These are phyloP conservation scores for Perilla frutescens DNA, from an alignment of 257 asterid genomes.

Conservation along the genomic window DNA sequence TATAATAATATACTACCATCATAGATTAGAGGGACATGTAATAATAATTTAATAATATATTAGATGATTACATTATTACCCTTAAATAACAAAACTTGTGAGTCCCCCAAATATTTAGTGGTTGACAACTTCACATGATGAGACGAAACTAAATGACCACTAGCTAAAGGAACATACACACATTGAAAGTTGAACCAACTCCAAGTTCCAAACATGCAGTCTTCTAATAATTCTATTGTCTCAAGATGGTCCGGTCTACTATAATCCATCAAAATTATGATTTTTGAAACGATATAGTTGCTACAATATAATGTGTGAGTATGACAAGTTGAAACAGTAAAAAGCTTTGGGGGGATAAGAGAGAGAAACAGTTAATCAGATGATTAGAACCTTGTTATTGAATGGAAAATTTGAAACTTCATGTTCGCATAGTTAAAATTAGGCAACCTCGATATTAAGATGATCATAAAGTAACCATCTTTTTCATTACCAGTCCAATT, in stretches of 20 bases:
- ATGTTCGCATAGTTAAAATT: not conserved
- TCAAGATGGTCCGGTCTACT: not conserved
- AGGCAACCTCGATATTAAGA: not conserved
- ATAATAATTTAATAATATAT: too few relatives aligned
- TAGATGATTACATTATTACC: too few relatives aligned
- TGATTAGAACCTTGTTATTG: not conserved
- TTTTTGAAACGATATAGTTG: constrained; percentile 14
- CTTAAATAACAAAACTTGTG: too few relatives aligned
- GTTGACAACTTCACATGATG: too few relatives aligned
- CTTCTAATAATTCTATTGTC: not conserved
- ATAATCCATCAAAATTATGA: not conserved
- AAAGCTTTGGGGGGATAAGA: too few relatives aligned
- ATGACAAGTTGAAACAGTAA: too few relatives aligned
- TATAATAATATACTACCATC: too few relatives aligned
- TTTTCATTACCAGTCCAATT: constrained; percentile 10
- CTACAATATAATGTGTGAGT: constrained; percentile 1
- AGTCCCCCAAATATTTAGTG: not conserved
- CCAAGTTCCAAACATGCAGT: constrained; percentile 1
- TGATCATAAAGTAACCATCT: not conserved
- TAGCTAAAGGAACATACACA: not conserved
- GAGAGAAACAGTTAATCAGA: too few relatives aligned
- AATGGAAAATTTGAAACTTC: not conserved
- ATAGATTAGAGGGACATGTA: too few relatives aligned
- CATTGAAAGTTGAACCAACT: not conserved
- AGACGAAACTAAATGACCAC: not conserved